Conservation (phyloP, 148 eudicot species). For the Vaccinium corymbosum region DNA sequence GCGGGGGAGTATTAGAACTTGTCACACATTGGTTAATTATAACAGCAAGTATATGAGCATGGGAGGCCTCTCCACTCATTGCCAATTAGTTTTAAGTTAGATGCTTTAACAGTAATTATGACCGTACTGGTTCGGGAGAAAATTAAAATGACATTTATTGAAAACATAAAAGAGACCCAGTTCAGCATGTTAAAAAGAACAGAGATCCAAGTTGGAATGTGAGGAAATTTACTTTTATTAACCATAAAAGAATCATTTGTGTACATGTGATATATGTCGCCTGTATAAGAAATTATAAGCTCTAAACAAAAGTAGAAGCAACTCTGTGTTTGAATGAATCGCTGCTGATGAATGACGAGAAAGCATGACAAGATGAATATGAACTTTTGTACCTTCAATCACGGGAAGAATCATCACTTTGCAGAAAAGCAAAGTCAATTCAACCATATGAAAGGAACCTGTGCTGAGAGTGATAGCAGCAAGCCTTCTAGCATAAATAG, state of each 20-base stretch:
- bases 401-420: background rate
- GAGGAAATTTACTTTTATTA: background rate
- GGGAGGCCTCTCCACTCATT: too few relatives aligned
- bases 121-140: background rate
- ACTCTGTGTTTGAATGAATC: background rate
- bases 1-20: too few relatives aligned
- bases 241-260: background rate
- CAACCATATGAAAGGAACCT: background rate
- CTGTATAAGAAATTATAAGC: background rate
- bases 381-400: constrained; percentile 4
- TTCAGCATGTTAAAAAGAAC: background rate
- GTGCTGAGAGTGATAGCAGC: background rate
- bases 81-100: too few relatives aligned
- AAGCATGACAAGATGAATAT: background rate
- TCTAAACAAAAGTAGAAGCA: background rate
- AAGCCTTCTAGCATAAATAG: background rate
- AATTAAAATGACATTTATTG: background rate
- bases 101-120: too few relatives aligned
- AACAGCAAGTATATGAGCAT: too few relatives aligned
- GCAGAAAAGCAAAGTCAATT: constrained; percentile 5
- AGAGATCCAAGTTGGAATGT: background rate
- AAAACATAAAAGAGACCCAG: background rate
- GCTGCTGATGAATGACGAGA: constrained; percentile 4
- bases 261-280: background rate
- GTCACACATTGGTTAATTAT: too few relatives aligned